These are phyloP conservation scores for Coelastrella sp. DNA, from an alignment of 139 green algal genomes.

Conservation along the genomic window DNA sequence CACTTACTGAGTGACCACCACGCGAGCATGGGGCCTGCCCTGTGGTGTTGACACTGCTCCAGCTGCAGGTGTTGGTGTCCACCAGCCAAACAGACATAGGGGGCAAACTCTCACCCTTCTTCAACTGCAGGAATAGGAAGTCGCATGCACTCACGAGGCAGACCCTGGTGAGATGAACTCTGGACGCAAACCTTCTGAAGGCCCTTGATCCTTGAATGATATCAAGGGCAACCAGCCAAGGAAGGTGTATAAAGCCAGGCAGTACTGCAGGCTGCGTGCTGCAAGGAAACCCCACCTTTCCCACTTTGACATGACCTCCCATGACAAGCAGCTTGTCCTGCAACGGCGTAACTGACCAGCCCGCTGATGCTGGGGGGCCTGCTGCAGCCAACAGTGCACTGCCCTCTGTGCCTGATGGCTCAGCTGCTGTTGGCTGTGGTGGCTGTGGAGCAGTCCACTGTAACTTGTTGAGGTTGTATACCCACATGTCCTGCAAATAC, in stretches of 20 bases:
- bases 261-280: neutral
- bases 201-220: too few relatives aligned
- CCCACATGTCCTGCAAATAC: constrained; percentile 90
- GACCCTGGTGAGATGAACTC: too few relatives aligned
- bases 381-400: constrained; percentile 13
- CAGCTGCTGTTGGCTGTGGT: constrained; percentile 14
- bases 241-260: too few relatives aligned
- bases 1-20: constrained; percentile 80
- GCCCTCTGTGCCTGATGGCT: neutral
- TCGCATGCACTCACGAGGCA: neutral
- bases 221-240: too few relatives aligned
- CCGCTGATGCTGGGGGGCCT: constrained; percentile 44
- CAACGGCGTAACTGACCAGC: constrained; percentile 63
- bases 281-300: constrained; percentile 31
- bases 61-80: constrained; percentile 68
- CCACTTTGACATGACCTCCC: constrained; percentile 86
- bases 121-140: constrained; percentile 57
- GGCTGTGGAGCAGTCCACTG: constrained; percentile 71
- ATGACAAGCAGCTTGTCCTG: constrained; percentile 77
- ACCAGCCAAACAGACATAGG: constrained; percentile 75
- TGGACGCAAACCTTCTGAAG: too few relatives aligned
- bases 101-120: constrained; percentile 50
- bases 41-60: constrained; percentile 54
- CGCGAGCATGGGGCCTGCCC: constrained; percentile 66
- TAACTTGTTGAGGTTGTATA: constrained; percentile 80